Conservation (phyloP, 2,329 filamentous ascomycete genomes). For the Leptodontidium sp. region DNA sequence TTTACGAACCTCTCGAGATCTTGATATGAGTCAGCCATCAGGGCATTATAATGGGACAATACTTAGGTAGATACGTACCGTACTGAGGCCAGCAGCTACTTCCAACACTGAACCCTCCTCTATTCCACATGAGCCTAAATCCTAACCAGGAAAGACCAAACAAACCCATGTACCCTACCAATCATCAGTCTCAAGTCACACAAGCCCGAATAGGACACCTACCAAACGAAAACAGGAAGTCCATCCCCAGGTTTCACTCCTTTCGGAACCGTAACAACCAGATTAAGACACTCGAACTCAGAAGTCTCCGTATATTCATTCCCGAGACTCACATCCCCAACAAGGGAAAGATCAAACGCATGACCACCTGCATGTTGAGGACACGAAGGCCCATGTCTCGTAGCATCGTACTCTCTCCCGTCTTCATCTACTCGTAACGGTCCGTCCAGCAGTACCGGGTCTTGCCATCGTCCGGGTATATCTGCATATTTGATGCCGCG, state of each 20-base stretch:
- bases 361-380: conserved; percentile 43
- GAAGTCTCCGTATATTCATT: conserved; percentile 32
- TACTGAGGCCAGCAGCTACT: conserved; percentile 36
- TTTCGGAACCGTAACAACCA: conserved; percentile 47
- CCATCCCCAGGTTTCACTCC: conserved; percentile 6
- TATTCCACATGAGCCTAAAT: conserved; percentile 9
- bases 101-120: conserved; percentile 32
- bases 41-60: not conserved
- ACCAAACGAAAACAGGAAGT: conserved; percentile 42
- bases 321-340: conserved; percentile 31
- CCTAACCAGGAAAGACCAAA: not conserved
- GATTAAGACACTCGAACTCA: conserved; percentile 49
- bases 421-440: conserved; percentile 20
- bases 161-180: conserved; percentile 37
- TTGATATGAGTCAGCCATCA: not conserved
- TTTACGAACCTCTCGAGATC: conserved; percentile 29
- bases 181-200: conserved; percentile 8
- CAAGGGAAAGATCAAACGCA: conserved; percentile 32
- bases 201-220: not conserved
- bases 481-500: conserved; percentile 48
- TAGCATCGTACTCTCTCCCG: conserved; percentile 45
- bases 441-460: conserved; percentile 39
- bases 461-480: conserved; percentile 47
- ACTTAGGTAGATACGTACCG: conserved; percentile 18
- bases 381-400: conserved; percentile 49